Conservation (phyloP, 371 early-diverging fungal genomes). For the Apophysomyces ossiformis region DNA sequence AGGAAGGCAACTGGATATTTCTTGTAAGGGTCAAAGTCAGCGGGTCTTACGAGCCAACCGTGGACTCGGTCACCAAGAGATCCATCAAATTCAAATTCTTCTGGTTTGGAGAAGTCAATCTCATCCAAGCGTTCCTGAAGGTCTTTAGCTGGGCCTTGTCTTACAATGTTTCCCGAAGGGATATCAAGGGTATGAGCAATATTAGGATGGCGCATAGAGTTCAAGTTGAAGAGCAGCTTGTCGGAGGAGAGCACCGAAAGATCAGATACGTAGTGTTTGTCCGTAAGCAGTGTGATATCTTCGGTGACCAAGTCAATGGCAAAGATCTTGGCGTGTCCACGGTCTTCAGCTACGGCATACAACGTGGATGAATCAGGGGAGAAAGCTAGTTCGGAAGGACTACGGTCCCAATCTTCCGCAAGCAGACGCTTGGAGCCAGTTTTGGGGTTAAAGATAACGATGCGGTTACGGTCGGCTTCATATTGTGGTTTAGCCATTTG, state of each 20-base stretch:
- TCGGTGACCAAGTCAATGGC: slow-evolving; percentile 54
- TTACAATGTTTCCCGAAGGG: slow-evolving; percentile 18
- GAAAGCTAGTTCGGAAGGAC: slow-evolving; percentile 63
- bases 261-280: slow-evolving; percentile 54
- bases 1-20: slow-evolving; percentile 82
- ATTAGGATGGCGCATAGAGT: slow-evolving; percentile 57
- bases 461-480: slow-evolving; percentile 80
- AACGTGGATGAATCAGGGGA: slow-evolving; percentile 52
- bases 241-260: slow-evolving; percentile 42
- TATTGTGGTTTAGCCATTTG: slow-evolving; percentile 77
- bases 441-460: slow-evolving; percentile 62
- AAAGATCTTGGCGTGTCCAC: slow-evolving; percentile 64
- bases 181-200: slow-evolving; percentile 44
- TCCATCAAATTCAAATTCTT: slow-evolving; percentile 75
- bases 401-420: slow-evolving; percentile 69
- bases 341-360: slow-evolving; percentile 64
- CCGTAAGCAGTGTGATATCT: slow-evolving; percentile 49
- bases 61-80: slow-evolving; percentile 68
- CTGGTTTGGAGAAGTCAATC: slow-evolving; percentile 44
- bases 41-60: slow-evolving; percentile 76
- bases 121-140: slow-evolving; percentile 35
- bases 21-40: slow-evolving; percentile 56
- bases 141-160: slow-evolving; percentile 25
- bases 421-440: slow-evolving; percentile 38
- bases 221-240: slow-evolving; percentile 43